Evolutionary conservation across 805 yeast species (phyloP).

Genomic region (Hanseniaspora jakobsenii): DNA sequence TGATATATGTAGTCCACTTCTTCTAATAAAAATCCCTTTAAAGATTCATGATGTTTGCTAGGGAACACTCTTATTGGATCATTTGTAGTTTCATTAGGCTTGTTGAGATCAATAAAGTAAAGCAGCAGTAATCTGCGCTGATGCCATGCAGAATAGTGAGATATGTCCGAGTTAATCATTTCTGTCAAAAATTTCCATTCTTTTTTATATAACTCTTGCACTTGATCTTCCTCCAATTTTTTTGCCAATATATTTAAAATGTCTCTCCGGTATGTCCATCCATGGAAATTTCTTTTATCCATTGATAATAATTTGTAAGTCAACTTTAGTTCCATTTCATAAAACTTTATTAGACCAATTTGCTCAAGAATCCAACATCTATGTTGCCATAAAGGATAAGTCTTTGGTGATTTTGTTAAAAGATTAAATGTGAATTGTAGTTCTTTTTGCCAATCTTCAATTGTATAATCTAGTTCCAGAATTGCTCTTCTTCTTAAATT

Average conservation of each 20-base stretch:
- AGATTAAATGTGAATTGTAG: constrained; percentile 46
- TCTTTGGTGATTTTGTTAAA: constrained; percentile 63
- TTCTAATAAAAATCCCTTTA: constrained; percentile 31
- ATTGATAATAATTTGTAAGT: constrained; percentile 54
- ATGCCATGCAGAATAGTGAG: constrained; percentile 95
- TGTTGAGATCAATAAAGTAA: constrained; percentile 30
- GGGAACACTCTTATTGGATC: too few species aligned
- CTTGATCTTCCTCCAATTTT: constrained; percentile 23
- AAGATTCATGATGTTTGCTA: constrained; percentile 20
- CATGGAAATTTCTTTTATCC: constrained; percentile 84
- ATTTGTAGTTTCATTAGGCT: constrained; percentile 17
- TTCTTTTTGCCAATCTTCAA: constrained; percentile 37
- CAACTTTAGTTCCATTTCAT: constrained; percentile 59
- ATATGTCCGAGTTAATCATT: constrained; percentile 70
- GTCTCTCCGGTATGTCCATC: constrained; percentile 85
- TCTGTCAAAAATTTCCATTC: constrained; percentile 71
- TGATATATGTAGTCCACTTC: constrained; percentile 64
- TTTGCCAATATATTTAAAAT: constrained; percentile 33
- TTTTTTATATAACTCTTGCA: constrained; percentile 26
- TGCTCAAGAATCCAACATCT: constrained; percentile 65
- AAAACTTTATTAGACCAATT: constrained; percentile 35
- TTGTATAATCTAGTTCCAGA: constrained; percentile 24
- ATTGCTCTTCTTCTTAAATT: constrained; percentile 73
- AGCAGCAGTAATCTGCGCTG: constrained; percentile 60
- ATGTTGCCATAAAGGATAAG: constrained; percentile 96